These are phyloP conservation scores for Amanita thiersii DNA, from an alignment of 768 basidiomycete species.

Conservation along the genomic window DNA sequence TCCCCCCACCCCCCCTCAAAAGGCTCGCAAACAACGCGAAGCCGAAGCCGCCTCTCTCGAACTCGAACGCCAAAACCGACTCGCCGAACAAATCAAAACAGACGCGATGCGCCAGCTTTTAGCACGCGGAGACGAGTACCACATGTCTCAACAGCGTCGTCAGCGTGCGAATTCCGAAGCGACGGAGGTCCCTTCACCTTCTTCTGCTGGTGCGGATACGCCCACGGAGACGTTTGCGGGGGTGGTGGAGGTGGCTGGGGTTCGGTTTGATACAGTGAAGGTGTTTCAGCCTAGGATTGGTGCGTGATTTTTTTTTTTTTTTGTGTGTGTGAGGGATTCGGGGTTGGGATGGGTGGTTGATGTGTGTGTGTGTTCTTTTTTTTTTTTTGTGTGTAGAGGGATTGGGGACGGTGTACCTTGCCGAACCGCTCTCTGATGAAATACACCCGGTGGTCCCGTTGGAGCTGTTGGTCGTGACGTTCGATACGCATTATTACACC, in stretches of 20 bases:
- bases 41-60: slow-evolving; percentile 47
- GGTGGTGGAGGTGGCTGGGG: slow-evolving; percentile 50
- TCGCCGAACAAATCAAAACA: slow-evolving; percentile 58
- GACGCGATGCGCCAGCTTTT: slow-evolving; percentile 53
- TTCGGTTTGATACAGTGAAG: slow-evolving; percentile 56
- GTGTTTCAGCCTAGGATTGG: slow-evolving; percentile 68
- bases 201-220: slow-evolving; percentile 25
- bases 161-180: slow-evolving; percentile 64
- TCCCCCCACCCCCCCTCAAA: neutral
- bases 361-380: neutral
- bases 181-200: slow-evolving; percentile 49
- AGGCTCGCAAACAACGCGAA: slow-evolving; percentile 49
- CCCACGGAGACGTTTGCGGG: slow-evolving; percentile 53
- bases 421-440: slow-evolving; percentile 70
- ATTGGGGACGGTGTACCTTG: slow-evolving; percentile 61
- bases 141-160: slow-evolving; percentile 48
- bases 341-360: too few relatives aligned
- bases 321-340: neutral
- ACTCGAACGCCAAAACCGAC: slow-evolving; percentile 41
- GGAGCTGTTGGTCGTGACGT: slow-evolving; percentile 60
- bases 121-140: slow-evolving; percentile 38
- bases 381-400: slow-evolving; percentile 30
- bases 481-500: slow-evolving; percentile 61
- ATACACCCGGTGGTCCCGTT: slow-evolving; percentile 46
- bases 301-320: slow-evolving; percentile 19